Evolutionary conservation across 2,329 filamentous ascomycete species (phyloP).

Genomic region (Fonsecaea erecta): DNA sequence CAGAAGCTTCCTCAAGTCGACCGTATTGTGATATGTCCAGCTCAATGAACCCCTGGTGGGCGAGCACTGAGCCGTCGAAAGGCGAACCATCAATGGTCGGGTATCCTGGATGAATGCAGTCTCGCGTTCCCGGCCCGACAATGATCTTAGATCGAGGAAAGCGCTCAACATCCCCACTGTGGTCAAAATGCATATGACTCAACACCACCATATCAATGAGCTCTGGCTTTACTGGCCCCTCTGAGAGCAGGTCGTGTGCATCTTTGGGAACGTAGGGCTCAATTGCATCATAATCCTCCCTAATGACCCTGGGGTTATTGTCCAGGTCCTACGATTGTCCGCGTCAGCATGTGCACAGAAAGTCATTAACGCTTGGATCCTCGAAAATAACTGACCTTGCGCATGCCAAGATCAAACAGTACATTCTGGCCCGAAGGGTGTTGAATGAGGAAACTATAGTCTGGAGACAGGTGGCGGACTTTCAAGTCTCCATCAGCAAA

Average conservation of each 20-base stretch:
- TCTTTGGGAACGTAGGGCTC: conserved; percentile 23
- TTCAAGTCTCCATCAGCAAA: conserved; percentile 15
- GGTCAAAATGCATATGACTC: conserved; percentile 46
- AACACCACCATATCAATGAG: conserved; percentile 40
- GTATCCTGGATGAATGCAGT: conserved; percentile 52
- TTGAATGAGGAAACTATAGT: conserved; percentile 20
- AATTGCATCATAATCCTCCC: conserved; percentile 18
- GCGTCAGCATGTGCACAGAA: neutral
- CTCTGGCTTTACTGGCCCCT: conserved; percentile 19
- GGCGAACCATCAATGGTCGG: conserved; percentile 47
- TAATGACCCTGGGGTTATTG: conserved; percentile 20
- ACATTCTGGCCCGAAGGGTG: conserved; percentile 18
- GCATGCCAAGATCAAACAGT: conserved; percentile 21
- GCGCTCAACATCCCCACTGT: conserved; percentile 55
- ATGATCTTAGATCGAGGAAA: conserved; percentile 57
- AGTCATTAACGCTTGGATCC: neutral
- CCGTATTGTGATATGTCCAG: conserved; percentile 33
- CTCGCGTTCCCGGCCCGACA: conserved; percentile 55
- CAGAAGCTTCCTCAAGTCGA: conserved; percentile 39
- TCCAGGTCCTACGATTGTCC: conserved; percentile 14
- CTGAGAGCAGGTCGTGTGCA: conserved; percentile 15
- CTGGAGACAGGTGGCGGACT: conserved; percentile 17
- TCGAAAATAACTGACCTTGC: conserved; percentile 10
- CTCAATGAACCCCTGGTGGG: conserved; percentile 11
- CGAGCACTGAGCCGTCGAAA: conserved; percentile 37